A percentile compares a stretch with the other conserved stretches of the same genome.
phyloP scores from a whole-genome alignment of 2,329 filamentous ascomycete genomes.

The Ceratocystis alfenasii region DNA sequence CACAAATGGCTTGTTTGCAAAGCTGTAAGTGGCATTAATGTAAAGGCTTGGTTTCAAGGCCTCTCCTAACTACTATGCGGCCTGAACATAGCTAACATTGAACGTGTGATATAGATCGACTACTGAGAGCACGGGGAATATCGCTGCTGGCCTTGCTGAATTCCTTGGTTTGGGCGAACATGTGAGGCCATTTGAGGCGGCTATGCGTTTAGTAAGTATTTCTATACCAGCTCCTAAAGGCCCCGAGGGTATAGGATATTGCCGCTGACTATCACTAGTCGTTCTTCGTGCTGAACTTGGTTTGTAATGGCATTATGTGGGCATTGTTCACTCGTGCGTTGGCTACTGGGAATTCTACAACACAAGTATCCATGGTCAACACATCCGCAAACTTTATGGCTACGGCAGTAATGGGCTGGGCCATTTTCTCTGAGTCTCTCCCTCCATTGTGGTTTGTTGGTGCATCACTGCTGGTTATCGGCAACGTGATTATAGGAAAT shows the following conservation, averaged over 20 bases:
- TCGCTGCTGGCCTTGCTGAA: conserved; percentile 37
- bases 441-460: conserved; percentile 68
- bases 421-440: conserved; percentile 59
- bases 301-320: conserved; percentile 76
- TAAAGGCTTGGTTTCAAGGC: background rate
- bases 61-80: background rate
- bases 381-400: conserved; percentile 72
- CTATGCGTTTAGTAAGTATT: conserved; percentile 38
- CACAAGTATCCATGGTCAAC: conserved; percentile 71
- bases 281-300: conserved; percentile 64
- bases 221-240: background rate
- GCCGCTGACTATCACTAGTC: conserved; percentile 34
- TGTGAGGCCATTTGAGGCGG: conserved; percentile 37
- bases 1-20: conserved; percentile 73
- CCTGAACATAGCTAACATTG: background rate
- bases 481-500: conserved; percentile 65
- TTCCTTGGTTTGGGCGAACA: conserved; percentile 34
- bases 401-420: conserved; percentile 57
- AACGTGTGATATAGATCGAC: conserved; percentile 37
- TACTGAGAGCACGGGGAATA: conserved; percentile 40
- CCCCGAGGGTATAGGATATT: background rate
- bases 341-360: conserved; percentile 61
- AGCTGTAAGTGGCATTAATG: conserved; percentile 46
- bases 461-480: conserved; percentile 57
- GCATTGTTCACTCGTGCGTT: conserved; percentile 68